Base-by-base conservation (phyloP, 352 stramenopile species). In the Globisporangium middletonii region DNA sequence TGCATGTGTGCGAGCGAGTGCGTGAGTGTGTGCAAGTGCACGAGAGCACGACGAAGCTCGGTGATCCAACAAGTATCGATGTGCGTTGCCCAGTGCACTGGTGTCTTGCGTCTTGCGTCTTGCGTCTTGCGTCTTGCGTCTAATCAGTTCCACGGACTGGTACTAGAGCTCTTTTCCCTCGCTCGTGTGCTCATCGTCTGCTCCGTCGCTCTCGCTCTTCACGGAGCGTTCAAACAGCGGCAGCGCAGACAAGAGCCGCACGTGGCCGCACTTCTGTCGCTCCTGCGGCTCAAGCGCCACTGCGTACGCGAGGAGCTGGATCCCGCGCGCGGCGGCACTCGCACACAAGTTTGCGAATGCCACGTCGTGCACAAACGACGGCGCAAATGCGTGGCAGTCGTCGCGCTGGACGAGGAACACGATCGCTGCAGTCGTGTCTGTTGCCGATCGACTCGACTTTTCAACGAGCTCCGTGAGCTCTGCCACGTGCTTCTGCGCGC, bases 321-420 rank as follows among this genome's bases (percentile, higher is more conserved):
- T 70, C n/a, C 82, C 78, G 12, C 59, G 58, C 27, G 59, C 63
- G 9, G 71, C 62, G 18, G 84, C 84, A 15, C 72, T 8, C 0
- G 59, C 49, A 44, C 84, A 94, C n/a, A 91, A 63, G 33, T 67
- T 64, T 0, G 82, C 73, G 57, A 94, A 94, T 58, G 71, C 72
- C 13, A 69, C 65, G 59, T 94, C 84, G 58, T 92, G 79, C 23
- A 71, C 50, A 16, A 75, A 63, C 12, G 82, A 88, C 12, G 84
- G 82, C 23, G 79, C 71, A 48, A 94, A 92, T n/a, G 63, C 59
- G 42, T 70, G 57, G 66, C 82, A 91, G 64, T 94, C 84, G 44
- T 89, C 67, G 26, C 84, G 81, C 69, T 94, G 84, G 43, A 94
- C 72, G 15, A 94, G 49, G 51, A 94, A 92, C 15, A 92, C 51